A percentile compares a stretch with the other conserved stretches of the same genome.
phyloP scores from a whole-genome alignment of 345 rosid genomes.

The Eucalyptus regnans region DNA sequence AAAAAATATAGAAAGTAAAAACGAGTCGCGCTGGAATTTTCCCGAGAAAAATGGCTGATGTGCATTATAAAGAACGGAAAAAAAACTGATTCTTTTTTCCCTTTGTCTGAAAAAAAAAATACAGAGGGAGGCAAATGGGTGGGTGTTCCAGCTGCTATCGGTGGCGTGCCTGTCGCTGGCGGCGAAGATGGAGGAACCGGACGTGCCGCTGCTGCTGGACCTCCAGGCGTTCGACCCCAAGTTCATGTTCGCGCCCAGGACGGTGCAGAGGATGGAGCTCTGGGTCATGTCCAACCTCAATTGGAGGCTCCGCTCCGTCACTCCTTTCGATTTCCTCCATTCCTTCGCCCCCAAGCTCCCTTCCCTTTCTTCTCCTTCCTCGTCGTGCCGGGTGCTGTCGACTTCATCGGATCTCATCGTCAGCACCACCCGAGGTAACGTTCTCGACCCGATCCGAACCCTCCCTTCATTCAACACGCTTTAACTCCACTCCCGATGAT shows the following conservation, averaged over 20 bases:
- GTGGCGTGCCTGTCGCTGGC: conserved; percentile 66
- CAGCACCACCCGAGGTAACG: conserved; percentile 40
- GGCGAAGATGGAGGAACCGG: conserved; percentile 51
- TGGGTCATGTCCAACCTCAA: conserved; percentile 32
- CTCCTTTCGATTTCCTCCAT: conserved; percentile 48
- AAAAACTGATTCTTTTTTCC: background rate
- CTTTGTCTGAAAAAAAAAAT: background rate
- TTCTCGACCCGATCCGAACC: background rate
- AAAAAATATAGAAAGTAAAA: too few relatives aligned
- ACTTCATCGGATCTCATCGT: conserved; percentile 44
- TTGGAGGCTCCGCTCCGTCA: conserved; percentile 43
- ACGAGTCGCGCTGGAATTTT: background rate
- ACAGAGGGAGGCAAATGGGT: conserved; percentile 17
- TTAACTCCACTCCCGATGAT: background rate
- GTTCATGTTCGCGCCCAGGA: conserved; percentile 39
- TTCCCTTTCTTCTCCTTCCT: background rate
- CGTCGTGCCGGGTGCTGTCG: conserved; percentile 6
- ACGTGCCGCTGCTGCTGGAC: conserved; percentile 37
- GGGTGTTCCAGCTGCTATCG: conserved; percentile 62
- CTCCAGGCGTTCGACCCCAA: conserved; percentile 40
- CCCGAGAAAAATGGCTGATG: background rate
- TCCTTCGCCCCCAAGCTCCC: conserved; percentile 24
- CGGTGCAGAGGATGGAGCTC: conserved; percentile 53
- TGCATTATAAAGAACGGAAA: background rate
- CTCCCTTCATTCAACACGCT: background rate